Evolutionary conservation across 2,329 filamentous ascomycete genomes (phyloP).

Genomic region (Dactylellina parvicollis): DNA sequence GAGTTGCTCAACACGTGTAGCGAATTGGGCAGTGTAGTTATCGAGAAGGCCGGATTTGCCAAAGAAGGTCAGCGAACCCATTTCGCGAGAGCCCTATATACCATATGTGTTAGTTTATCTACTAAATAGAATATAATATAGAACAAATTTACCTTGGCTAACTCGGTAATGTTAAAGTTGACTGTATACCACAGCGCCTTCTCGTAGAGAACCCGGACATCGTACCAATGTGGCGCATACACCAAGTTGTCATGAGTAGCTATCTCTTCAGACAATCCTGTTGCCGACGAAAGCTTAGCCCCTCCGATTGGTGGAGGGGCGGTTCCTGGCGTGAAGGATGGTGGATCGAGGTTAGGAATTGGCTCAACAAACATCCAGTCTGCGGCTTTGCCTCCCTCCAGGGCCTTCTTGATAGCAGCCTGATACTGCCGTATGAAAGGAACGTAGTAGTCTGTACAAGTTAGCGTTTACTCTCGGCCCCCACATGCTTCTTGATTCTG

Average conservation of each 20-base stretch:
- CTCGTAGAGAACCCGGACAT: constrained; percentile 63
- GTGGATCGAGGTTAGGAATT: constrained; percentile 63
- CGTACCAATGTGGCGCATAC: constrained; percentile 64
- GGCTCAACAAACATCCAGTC: constrained; percentile 62
- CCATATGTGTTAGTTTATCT: constrained; percentile 7
- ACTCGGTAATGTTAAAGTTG: constrained; percentile 62
- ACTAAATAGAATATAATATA: background rate
- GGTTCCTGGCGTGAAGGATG: constrained; percentile 59
- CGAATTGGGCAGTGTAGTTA: constrained; percentile 62
- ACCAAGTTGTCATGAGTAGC: constrained; percentile 59
- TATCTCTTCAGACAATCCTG: constrained; percentile 58
- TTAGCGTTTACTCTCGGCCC: background rate
- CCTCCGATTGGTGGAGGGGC: constrained; percentile 55
- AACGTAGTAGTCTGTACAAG: constrained; percentile 61
- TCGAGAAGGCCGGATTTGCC: constrained; percentile 61
- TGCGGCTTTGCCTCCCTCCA: constrained; percentile 58
- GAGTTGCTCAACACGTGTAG: constrained; percentile 61
- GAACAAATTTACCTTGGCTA: constrained; percentile 55
- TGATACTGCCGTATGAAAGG: constrained; percentile 61
- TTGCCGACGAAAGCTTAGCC: constrained; percentile 55
- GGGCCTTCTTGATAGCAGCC: constrained; percentile 59
- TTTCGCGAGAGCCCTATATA: constrained; percentile 56
- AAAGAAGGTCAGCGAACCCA: constrained; percentile 60
- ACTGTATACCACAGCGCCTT: constrained; percentile 62
- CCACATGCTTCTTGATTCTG: background rate